Conservation (phyloP, 2,329 filamentous ascomycete genomes). For the Pseudocercospora ulei region DNA sequence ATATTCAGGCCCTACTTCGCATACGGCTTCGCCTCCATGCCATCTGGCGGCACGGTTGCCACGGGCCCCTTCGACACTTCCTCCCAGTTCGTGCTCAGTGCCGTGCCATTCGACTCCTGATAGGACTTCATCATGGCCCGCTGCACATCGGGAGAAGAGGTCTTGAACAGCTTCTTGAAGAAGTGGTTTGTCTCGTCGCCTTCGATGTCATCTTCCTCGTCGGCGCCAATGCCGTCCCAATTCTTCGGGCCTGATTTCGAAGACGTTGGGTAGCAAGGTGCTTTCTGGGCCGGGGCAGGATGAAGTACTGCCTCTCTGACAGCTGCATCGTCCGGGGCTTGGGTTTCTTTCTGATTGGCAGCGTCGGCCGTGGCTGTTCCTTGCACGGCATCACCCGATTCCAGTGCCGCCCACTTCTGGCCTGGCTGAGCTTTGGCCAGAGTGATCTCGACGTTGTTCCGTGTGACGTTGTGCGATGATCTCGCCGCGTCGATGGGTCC, state of each 20-base stretch:
- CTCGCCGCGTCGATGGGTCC: slow-evolving; percentile 52
- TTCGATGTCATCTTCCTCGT: slow-evolving; percentile 46
- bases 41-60: slow-evolving; percentile 63
- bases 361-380: slow-evolving; percentile 16
- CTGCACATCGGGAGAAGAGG: slow-evolving; percentile 65
- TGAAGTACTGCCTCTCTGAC: slow-evolving; percentile 21
- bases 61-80: slow-evolving; percentile 67
- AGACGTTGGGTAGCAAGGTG: slow-evolving; percentile 71
- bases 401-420: slow-evolving; percentile 57
- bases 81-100: slow-evolving; percentile 82
- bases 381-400: slow-evolving; percentile 37
- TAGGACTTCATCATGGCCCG: slow-evolving; percentile 98
- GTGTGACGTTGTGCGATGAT: slow-evolving; percentile 56
- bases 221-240: slow-evolving; percentile 68
- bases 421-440: slow-evolving; percentile 58
- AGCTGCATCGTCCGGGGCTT: slow-evolving; percentile 10
- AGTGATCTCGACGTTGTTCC: slow-evolving; percentile 69
- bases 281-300: slow-evolving; percentile 23
- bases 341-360: slow-evolving; percentile 1
- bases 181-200: slow-evolving; percentile 64
- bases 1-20: too few relatives aligned
- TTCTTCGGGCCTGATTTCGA: slow-evolving; percentile 75
- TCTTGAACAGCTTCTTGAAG: slow-evolving; percentile 81
- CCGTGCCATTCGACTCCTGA: slow-evolving; percentile 83
- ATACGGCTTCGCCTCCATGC: slow-evolving; percentile 66